Conservation (phyloP, 2,329 filamentous ascomycete species). For the Akanthomyces lecanii region DNA sequence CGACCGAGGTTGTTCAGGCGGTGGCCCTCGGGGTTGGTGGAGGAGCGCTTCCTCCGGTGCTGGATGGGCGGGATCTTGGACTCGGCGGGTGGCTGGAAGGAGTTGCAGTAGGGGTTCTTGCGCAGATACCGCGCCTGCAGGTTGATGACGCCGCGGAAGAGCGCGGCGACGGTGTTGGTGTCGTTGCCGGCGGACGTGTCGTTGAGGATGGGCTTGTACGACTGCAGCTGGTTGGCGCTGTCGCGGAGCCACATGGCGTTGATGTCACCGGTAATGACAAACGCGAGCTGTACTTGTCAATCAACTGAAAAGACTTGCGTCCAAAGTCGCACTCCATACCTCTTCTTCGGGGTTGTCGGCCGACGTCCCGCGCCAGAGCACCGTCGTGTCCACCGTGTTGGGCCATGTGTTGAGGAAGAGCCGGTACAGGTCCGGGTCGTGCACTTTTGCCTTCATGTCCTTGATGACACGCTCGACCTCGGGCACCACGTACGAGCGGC, state of each 20-base stretch:
- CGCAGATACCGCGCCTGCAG: constrained; percentile 69
- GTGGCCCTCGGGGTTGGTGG: neutral
- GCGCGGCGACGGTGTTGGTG: constrained; percentile 49
- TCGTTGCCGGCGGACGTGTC: constrained; percentile 45
- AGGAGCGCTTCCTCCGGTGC: constrained; percentile 20
- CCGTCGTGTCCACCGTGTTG: constrained; percentile 70
- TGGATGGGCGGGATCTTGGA: constrained; percentile 39
- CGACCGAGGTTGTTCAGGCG: constrained; percentile 7
- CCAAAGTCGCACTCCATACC: constrained; percentile 21
- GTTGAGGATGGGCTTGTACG: constrained; percentile 62
- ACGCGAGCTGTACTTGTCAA: constrained; percentile 52
- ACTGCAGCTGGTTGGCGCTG: constrained; percentile 75
- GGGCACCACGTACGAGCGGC: constrained; percentile 75
- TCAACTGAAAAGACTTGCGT: neutral
- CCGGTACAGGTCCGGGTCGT: constrained; percentile 70
- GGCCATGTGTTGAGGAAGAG: constrained; percentile 71
- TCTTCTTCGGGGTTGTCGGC: constrained; percentile 58
- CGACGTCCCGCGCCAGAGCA: constrained; percentile 62
- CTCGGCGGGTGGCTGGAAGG: constrained; percentile 83
- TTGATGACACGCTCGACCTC: constrained; percentile 72
- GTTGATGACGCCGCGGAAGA: constrained; percentile 73
- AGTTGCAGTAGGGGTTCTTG: constrained; percentile 80
- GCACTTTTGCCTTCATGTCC: constrained; percentile 63
- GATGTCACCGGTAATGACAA: constrained; percentile 83
- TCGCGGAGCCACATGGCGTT: constrained; percentile 93